Conservation (phyloP, 306 rosid genomes). For the Corylus heterophylla region DNA sequence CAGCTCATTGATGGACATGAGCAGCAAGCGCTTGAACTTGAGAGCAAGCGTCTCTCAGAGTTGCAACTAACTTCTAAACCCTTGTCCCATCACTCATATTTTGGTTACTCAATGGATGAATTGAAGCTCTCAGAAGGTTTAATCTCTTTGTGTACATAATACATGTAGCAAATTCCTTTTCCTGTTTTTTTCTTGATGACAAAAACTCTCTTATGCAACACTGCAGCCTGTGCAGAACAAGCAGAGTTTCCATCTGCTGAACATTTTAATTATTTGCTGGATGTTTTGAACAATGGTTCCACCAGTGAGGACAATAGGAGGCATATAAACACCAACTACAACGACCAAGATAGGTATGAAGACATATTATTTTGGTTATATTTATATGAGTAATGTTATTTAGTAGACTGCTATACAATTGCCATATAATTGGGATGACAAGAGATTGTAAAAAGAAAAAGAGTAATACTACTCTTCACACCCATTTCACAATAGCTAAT, state of each 20-base stretch:
- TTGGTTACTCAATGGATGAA: conserved; percentile 31
- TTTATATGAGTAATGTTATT: background rate
- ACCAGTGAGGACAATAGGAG: conserved; percentile 30
- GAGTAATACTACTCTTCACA: too few relatives aligned
- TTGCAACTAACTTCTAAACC: conserved; percentile 25
- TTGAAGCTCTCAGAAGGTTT: conserved; percentile 37
- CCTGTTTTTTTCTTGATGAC: background rate
- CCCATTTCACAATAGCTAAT: too few relatives aligned
- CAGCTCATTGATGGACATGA: conserved; percentile 36
- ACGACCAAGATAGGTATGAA: conserved; percentile 39
- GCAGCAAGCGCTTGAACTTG: conserved; percentile 35
- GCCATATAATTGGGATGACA: too few relatives aligned
- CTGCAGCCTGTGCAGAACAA: conserved; percentile 27
- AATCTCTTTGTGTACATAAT: background rate
- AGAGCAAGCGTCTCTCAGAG: conserved; percentile 29
- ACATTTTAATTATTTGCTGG: conserved; percentile 27
- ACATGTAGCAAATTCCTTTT: background rate
- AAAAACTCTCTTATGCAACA: background rate
- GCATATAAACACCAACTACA: conserved; percentile 25
- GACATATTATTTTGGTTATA: background rate
- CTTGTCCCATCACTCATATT: conserved; percentile 26
- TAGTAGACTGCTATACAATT: too few relatives aligned
- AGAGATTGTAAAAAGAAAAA: too few relatives aligned
- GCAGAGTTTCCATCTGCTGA: conserved; percentile 32
- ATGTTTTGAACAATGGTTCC: conserved; percentile 37